A percentile compares a stretch with the other conserved stretches of the same genome.
Conservation (phyloP, 176 grass and related monocot genomes). For the Alopecurus myosuroides region DNA sequence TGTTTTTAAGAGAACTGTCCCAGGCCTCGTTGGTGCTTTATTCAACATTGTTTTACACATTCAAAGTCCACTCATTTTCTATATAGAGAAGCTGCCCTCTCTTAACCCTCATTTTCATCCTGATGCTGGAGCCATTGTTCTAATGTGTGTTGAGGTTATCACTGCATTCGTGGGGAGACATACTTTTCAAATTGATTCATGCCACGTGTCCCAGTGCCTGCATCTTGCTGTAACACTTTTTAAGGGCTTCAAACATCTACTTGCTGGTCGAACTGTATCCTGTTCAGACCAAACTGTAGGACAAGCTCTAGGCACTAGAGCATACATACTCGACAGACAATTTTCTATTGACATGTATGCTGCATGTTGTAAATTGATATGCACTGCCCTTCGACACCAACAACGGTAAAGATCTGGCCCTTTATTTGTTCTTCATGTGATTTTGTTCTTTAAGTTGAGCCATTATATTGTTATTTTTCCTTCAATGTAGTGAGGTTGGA, state of each 20-base stretch:
- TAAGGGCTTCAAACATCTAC: conserved; percentile 62
- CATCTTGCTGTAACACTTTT: conserved; percentile 69
- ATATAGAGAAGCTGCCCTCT: conserved; percentile 42
- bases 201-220: conserved; percentile 70
- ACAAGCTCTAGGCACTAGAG: conserved; percentile 15
- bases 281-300: conserved; percentile 19
- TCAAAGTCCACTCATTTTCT: conserved; percentile 67
- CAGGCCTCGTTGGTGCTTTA: conserved; percentile 61
- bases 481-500: conserved; percentile 55
- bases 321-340: conserved; percentile 57
- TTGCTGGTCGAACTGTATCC: conserved; percentile 1
- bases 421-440: background rate
- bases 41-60: conserved; percentile 87
- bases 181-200: conserved; percentile 65
- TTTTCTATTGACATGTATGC: conserved; percentile 79
- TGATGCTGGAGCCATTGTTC: conserved; percentile 61
- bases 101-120: conserved; percentile 34
- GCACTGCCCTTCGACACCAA: conserved; percentile 65
- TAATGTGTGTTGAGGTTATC: conserved; percentile 89
- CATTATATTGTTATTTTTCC: conserved; percentile 6
- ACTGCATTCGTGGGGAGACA: conserved; percentile 64
- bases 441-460: conserved; percentile 15
- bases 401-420: conserved; percentile 45
- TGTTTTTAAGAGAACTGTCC: conserved; percentile 69
- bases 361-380: conserved; percentile 94